Base-by-base conservation (phyloP, 176 grass and related monocot genomes). In the Dactylis glomerata region DNA sequence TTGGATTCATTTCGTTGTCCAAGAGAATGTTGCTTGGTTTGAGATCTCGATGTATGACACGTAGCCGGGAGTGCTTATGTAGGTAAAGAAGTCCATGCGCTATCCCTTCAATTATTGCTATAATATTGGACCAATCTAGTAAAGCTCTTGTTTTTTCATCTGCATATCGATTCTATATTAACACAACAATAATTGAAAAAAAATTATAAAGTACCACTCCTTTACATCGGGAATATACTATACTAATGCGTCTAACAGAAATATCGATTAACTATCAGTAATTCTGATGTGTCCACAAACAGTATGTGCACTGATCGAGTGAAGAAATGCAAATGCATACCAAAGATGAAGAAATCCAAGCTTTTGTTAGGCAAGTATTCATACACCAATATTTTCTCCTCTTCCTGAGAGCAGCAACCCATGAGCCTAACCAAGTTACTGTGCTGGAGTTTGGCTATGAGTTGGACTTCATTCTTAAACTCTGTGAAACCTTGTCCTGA, bases 281-380 rank as follows among this genome's bases (percentile, higher is more conserved):
- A 46, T 42, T 46, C 6, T 17, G 6, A 46, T 46, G 14, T 0
- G 23, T 45, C 5, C 0, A 41, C 2, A 57, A 44, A 51, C 5
- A 10, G 5, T 6, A 26, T 33, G 1, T 34, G 47, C 57, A n/a
- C 14, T 68, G 6, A n/a, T n/a, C n/a, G n/a, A 33, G 32, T 56
- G 5, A 5, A 5, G 23, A 78, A 50, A 66, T 45, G 19, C 2
- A 69, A 69, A 49, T 33, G 26, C 58, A 17, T 86, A 94, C 92
- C 89, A 70, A 91, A 94, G 78, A 94, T 82, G 68, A 91, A 81
- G 47, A 62, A 89, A 66, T 94, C 92, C 37, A 94, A 83, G 49
- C 92, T 94, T 87, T 88, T 94, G 13, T 91, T 94, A 65, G 89
- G 89, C 75, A 91, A 65, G 55, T 84, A 94, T 84, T 94, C 89